A percentile compares a stretch with the other conserved stretches of the same genome.
phyloP scores from a whole-genome alignment of 768 basidiomycete genomes.

The Cystobasidium tubakii region DNA sequence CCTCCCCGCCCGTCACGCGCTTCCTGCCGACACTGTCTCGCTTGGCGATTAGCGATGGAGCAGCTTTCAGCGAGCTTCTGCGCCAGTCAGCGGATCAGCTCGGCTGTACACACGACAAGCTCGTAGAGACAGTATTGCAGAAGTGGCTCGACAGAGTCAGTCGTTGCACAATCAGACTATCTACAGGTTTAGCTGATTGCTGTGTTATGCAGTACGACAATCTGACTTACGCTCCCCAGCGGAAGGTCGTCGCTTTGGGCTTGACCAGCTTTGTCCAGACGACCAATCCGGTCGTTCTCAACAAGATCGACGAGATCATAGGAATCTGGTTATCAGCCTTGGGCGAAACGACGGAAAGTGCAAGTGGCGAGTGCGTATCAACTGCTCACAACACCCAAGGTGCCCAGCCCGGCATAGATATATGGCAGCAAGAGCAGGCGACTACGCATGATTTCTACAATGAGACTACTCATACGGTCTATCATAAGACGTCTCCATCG shows the following conservation, averaged over 20 bases:
- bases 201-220: constrained; percentile 67
- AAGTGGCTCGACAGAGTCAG: constrained; percentile 67
- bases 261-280: constrained; percentile 71
- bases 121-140: constrained; percentile 66
- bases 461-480: too few relatives aligned
- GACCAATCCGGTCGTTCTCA: constrained; percentile 65
- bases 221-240: constrained; percentile 75
- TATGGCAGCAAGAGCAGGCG: constrained; percentile 19
- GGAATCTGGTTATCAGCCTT: constrained; percentile 85
- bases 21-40: constrained; percentile 69
- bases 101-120: constrained; percentile 54
- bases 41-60: constrained; percentile 62
- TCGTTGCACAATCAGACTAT: background rate
- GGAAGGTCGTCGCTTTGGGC: constrained; percentile 78
- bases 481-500: background rate
- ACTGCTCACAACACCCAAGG: background rate
- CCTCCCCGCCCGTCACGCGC: constrained; percentile 56
- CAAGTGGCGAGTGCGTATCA: constrained; percentile 42
- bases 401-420: background rate
- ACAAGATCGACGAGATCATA: constrained; percentile 69
- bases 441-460: too few relatives aligned
- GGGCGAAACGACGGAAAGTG: constrained; percentile 72
- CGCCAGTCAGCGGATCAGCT: constrained; percentile 56
- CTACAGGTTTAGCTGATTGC: background rate
- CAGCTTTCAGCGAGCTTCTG: constrained; percentile 67